phyloP scores from a whole-genome alignment of 495 filamentous ascomycete genomes.

The Talaromyces trachyspermus region DNA sequence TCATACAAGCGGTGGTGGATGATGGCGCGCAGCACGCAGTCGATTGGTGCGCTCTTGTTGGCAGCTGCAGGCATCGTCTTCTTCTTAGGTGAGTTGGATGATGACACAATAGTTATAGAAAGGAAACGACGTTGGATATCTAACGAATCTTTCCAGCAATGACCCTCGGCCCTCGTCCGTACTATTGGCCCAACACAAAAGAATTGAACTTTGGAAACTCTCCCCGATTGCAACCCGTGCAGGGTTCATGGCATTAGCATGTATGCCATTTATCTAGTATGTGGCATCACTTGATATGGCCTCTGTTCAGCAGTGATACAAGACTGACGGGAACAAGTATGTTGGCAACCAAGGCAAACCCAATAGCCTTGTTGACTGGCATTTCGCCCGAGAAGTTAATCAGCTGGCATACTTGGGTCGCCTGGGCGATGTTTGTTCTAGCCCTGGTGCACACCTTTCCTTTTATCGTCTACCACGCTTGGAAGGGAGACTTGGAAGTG shows the following conservation, averaged over 20 bases:
- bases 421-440: constrained; percentile 47
- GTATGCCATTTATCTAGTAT: constrained; percentile 44
- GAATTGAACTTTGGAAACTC: constrained; percentile 35
- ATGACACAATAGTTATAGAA: neutral
- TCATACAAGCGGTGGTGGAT: neutral
- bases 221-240: constrained; percentile 47
- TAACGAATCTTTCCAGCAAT: constrained; percentile 24
- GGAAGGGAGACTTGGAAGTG: constrained; percentile 40
- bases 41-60: neutral
- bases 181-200: constrained; percentile 48
- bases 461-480: constrained; percentile 47
- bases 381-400: constrained; percentile 47
- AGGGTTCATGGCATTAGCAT: constrained; percentile 46
- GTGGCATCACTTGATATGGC: too few species aligned
- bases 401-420: constrained; percentile 26
- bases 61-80: constrained; percentile 20
- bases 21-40: neutral
- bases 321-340: constrained; percentile 8
- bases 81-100: constrained; percentile 21
- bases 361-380: constrained; percentile 45
- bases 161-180: constrained; percentile 44
- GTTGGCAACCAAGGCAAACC: constrained; percentile 28
- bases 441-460: constrained; percentile 50
- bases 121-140: neutral
- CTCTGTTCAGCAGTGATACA: too few species aligned